These are phyloP conservation scores for Talaromyces sp. DNA, from an alignment of 2,329 filamentous ascomycete species.

Conservation along the genomic window DNA sequence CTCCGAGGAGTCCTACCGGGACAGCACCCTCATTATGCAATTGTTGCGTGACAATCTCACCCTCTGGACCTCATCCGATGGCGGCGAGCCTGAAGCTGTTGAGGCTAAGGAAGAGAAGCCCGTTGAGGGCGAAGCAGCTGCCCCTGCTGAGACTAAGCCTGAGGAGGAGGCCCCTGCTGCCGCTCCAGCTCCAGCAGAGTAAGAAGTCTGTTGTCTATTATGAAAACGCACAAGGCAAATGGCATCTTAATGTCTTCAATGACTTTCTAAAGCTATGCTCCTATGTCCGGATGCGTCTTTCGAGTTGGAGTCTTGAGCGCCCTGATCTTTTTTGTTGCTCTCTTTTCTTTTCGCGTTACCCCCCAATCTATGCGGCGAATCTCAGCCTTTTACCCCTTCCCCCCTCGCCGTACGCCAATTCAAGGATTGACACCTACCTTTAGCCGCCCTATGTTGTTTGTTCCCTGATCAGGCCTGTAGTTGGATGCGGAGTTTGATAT, in stretches of 20 bases:
- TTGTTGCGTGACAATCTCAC: slow-evolving; percentile 96
- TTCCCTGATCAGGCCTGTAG: slow-evolving; percentile 25
- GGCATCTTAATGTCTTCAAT: neutral
- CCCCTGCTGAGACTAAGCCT: slow-evolving; percentile 36
- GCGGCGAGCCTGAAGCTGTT: slow-evolving; percentile 61
- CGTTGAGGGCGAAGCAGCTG: slow-evolving; percentile 42
- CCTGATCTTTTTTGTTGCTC: neutral
- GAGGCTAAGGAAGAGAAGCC: slow-evolving; percentile 59
- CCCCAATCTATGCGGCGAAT: neutral
- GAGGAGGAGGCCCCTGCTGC: slow-evolving; percentile 32
- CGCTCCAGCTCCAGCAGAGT: slow-evolving; percentile 14
- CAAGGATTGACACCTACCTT: slow-evolving; percentile 30
- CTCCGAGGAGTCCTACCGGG: slow-evolving; percentile 96
- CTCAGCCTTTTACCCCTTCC: neutral
- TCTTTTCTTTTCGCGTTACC: neutral
- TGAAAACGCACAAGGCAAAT: slow-evolving; percentile 4
- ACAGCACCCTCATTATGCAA: slow-evolving; percentile 99
- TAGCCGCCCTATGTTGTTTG: slow-evolving; percentile 28
- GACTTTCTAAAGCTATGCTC: neutral
- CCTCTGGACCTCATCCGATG: slow-evolving; percentile 94
- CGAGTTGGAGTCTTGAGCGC: slow-evolving; percentile 21
- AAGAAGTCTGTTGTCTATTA: neutral
- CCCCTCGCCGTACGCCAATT: neutral
- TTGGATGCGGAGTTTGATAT: slow-evolving; percentile 42
- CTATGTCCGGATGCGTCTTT: slow-evolving; percentile 16